phyloP scores from a whole-genome alignment of 148 eudicot species.

The Talinum fruticosum region DNA sequence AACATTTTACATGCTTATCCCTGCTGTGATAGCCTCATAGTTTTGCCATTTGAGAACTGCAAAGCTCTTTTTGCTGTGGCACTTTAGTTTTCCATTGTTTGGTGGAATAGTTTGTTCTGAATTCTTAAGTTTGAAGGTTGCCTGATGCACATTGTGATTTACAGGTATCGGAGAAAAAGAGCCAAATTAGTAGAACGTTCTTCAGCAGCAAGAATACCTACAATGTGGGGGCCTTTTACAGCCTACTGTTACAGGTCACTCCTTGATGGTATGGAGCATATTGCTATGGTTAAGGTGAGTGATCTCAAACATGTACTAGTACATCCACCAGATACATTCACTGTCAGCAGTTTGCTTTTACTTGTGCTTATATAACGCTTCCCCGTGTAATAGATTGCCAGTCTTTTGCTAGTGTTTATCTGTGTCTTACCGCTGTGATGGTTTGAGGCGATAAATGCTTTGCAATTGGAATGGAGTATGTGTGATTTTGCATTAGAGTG shows the following conservation, averaged over 20 bases:
- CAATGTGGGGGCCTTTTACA: slow-evolving; percentile 84
- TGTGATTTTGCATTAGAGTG: background rate
- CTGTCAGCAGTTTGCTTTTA: background rate
- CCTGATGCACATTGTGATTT: slow-evolving; percentile 23
- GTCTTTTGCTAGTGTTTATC: no score
- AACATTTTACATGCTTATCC: background rate
- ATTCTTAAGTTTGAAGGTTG: background rate
- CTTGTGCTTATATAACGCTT: no score
- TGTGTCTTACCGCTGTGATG: no score
- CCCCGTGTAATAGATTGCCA: no score
- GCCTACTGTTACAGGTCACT: slow-evolving; percentile 77
- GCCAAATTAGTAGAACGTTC: slow-evolving; percentile 62
- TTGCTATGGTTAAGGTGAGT: slow-evolving; percentile 92
- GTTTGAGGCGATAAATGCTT: no score
- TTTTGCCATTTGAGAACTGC: background rate
- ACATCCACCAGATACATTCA: background rate
- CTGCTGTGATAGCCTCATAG: background rate
- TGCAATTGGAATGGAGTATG: no score
- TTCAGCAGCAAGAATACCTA: slow-evolving; percentile 81
- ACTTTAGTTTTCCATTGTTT: background rate
- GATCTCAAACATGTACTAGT: background rate
- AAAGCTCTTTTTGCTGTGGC: background rate
- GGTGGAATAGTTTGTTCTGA: background rate
- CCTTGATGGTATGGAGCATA: slow-evolving; percentile 88
- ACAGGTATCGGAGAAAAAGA: slow-evolving; percentile 82